Base-by-base conservation (phyloP, 2,329 filamentous ascomycete species). In the Penicillium sumatraense region DNA sequence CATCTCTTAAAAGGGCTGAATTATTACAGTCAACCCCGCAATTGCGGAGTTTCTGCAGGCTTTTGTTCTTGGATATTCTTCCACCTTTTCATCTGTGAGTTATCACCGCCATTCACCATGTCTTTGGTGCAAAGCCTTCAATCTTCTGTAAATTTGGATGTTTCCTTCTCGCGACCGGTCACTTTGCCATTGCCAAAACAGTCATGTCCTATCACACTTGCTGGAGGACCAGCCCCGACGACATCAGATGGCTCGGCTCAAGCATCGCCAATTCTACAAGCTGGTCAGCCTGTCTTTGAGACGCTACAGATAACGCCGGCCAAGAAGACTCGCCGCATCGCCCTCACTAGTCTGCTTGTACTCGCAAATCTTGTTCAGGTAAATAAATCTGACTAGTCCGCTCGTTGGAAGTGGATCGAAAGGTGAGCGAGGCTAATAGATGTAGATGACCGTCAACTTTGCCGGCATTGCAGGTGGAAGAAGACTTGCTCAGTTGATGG, bases 381-480 rank as follows among this genome's bases (percentile, higher is more conserved):
- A 60, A 27, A 11, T 5, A 49, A 42, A 13, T 24, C 24, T 14
- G 14, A 44, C n/a, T n/a, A n/a, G n/a, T n/a, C n/a, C n/a, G n/a
- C n/a, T n/a, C n/a, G n/a, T n/a, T n/a, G n/a, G n/a, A n/a, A n/a
- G n/a, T n/a, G n/a, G n/a, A n/a, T n/a, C n/a, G n/a, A n/a, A n/a
- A n/a, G n/a, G n/a, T n/a, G n/a, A n/a, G n/a, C n/a, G n/a, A 3
- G n/a, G 21, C 41, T 51, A 7, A 57, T 3, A 1, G 9, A 2
- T 13, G 9, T 47, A 68, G 66, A 68, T 68, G 66, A 67, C 63
- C 4, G 65, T 66, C 2, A 68, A 67, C 44, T 68, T 68, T 38
- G 60, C 65, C 5, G 66, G 65, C 0, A 53, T 68, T 16, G 65
- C 65, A 3, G 66, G 66, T 26, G 66, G 65, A 10, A 64, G 61